Conservation (phyloP, 169 alveolate genomes). For the Fabrea salina region DNA sequence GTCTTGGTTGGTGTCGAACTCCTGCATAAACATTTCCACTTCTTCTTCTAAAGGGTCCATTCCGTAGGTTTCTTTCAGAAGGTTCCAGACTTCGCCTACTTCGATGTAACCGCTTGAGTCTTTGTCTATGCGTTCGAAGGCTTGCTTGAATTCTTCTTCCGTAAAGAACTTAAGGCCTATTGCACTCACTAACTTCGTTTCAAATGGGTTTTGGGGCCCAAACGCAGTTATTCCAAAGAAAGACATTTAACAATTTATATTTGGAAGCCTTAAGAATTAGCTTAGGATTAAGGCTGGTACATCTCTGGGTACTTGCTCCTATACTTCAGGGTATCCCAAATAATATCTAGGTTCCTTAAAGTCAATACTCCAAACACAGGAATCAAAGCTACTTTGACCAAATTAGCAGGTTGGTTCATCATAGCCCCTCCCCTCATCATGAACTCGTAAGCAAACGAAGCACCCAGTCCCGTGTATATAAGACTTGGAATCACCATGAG, state of each 20-base stretch:
- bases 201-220: constrained; percentile 58
- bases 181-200: constrained; percentile 46
- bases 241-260: constrained; percentile 38
- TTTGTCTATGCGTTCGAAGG: constrained; percentile 48
- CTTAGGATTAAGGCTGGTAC: constrained; percentile 18
- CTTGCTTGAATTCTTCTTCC: constrained; percentile 48
- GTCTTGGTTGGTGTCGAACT: constrained; percentile 56
- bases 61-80: constrained; percentile 58
- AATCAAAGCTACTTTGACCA: neutral
- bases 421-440: neutral
- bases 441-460: neutral
- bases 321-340: neutral
- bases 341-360: neutral
- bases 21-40: constrained; percentile 58
- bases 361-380: constrained; percentile 26
- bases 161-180: constrained; percentile 51
- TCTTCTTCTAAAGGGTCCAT: constrained; percentile 66
- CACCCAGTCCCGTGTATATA: neutral
- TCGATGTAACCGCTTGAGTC: constrained; percentile 60
- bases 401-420: neutral
- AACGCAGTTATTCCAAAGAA: constrained; percentile 63
- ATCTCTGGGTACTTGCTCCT: constrained; percentile 23
- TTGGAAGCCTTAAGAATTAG: neutral
- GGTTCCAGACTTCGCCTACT: constrained; percentile 48
- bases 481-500: neutral